Conservation (phyloP, 257 asterid species). For the Solanum pennellii region DNA sequence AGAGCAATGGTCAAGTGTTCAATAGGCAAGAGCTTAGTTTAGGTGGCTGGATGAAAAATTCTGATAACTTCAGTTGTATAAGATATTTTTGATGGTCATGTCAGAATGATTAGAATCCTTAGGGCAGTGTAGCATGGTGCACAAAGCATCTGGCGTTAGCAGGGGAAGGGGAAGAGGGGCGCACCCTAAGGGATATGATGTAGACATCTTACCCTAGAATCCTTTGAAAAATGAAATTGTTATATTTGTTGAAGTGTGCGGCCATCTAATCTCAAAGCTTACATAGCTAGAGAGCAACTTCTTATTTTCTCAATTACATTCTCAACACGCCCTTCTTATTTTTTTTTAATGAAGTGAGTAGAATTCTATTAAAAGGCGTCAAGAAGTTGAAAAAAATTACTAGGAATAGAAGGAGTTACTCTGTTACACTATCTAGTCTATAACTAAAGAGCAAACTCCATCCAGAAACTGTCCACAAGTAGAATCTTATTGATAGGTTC, state of each 20-base stretch:
- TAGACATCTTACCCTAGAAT: not conserved
- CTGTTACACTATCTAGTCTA: not conserved
- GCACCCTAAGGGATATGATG: not conserved
- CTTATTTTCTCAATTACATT: not conserved
- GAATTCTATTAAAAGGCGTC: not conserved
- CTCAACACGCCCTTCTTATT: not conserved
- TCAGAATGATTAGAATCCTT: not conserved
- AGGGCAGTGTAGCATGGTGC: not conserved
- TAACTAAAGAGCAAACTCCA: not conserved
- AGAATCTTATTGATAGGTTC: not conserved
- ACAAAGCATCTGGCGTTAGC: not conserved
- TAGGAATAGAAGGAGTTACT: not conserved
- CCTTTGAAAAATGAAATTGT: not conserved
- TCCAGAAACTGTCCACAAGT: not conserved
- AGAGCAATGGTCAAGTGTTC: not conserved
- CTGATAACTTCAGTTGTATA: not conserved
- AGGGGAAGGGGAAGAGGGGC: not conserved
- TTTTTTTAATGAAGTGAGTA: not conserved
- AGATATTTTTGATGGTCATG: not conserved
- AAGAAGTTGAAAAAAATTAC: not conserved
- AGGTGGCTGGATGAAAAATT: not conserved
- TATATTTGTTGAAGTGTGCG: not conserved
- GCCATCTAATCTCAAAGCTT: not conserved
- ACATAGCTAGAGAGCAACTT: not conserved
- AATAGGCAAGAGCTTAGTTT: not conserved